Base-by-base conservation (phyloP, 1,284 basidiomycete species). In the Cutaneotrichosporon cutaneum region DNA sequence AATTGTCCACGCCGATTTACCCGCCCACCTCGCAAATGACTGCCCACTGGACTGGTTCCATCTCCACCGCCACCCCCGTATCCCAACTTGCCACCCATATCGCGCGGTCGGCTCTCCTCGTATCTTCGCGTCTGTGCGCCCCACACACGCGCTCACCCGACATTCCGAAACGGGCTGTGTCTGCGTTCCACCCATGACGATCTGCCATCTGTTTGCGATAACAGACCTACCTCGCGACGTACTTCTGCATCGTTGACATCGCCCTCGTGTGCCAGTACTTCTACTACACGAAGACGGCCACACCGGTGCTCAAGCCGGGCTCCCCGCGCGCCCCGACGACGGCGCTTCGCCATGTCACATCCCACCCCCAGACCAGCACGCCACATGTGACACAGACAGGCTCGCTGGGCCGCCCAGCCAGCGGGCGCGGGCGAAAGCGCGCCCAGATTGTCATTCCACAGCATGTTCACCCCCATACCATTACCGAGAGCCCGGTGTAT, bases 141-240 rank as follows among this genome's bases (percentile, higher is more conserved):
- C 14, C 47, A 24, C 21, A 22, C 44, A 45, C 44, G 10, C 16
- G 35, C 35, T n/a, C n/a, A n/a, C n/a, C n/a, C n/a, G 4, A n/a
- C 44, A 45, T 45, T 45, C 21, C 44, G 22, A 45, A 45, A 22
- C 36, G 36, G 36, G 11, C 36, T 13, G 36, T 39, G 9, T 39
- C 14, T 39, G 36, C 14, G 18, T 39, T 16, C 11, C 36, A 14
- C 36, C 36, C 18, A 18, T 45, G 44, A 22, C 44, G 44, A 45
- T 45, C 44, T n/a, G 22, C 27, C 26, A 30, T 32, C n/a, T 30
- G 16, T 18, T 30, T 51, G 22, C 27, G 48, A 35, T 21, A 18
- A 22, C 70, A 96, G 90, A 95, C 87, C 45, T 91, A 87, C 73
- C 89, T 96, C 53, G 92, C 93, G 3, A 83, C 84, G 0, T 95